A percentile compares a stretch with the other conserved stretches of the same genome.
phyloP scores from a whole-genome alignment of 768 basidiomycete species.

The Auricularia sp. region DNA sequence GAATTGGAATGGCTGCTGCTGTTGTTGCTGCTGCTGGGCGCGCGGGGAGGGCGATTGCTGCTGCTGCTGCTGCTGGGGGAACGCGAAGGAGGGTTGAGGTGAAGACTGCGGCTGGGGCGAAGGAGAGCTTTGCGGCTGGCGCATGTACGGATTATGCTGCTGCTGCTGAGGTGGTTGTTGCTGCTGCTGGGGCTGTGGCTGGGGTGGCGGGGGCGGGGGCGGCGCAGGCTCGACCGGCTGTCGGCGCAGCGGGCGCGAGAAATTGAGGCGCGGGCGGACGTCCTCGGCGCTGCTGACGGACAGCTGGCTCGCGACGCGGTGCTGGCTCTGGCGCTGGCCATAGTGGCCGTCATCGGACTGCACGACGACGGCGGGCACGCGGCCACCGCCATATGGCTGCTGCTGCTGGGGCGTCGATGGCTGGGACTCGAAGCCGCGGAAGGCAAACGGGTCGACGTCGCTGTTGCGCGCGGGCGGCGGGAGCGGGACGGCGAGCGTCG shows the following conservation, averaged over 20 bases:
- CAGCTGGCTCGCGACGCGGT: neutral
- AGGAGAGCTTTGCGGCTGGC: neutral
- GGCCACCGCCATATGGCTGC: conserved; percentile 43
- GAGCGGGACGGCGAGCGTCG: conserved; percentile 1
- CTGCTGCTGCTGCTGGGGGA: neutral
- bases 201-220: conserved; percentile 23
- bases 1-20: neutral
- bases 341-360: conserved; percentile 10
- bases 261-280: conserved; percentile 41
- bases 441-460: conserved; percentile 12
- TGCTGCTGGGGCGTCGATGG: conserved; percentile 27
- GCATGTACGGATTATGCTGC: conserved; percentile 3
- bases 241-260: conserved; percentile 51
- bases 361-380: conserved; percentile 19
- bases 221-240: conserved; percentile 36
- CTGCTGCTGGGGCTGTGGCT: conserved; percentile 6
- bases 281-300: conserved; percentile 10
- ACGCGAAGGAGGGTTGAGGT: neutral
- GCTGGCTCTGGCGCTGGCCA: conserved; percentile 4
- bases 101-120: conserved; percentile 3
- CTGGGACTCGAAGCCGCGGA: conserved; percentile 10
- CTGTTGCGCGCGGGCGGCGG: neutral
- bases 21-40: neutral
- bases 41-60: neutral
- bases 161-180: neutral